Evolutionary conservation across 2,329 filamentous ascomycete species (phyloP).

Genomic region (Xenoacremonium recifei): DNA sequence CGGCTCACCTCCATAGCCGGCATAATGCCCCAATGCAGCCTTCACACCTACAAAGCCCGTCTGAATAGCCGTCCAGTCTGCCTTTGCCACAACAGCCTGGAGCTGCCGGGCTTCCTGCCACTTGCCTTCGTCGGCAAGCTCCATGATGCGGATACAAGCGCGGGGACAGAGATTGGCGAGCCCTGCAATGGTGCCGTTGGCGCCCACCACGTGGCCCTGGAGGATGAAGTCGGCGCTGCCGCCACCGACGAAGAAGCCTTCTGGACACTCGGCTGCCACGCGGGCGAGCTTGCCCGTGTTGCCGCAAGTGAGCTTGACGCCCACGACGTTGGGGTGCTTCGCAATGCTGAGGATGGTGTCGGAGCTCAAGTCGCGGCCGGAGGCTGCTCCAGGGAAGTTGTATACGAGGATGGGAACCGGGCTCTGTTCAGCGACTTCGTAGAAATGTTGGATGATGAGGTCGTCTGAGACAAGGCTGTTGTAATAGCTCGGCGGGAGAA

Average conservation of each 20-base stretch:
- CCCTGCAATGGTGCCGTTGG: constrained; percentile 40
- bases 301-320: constrained; percentile 64
- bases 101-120: constrained; percentile 34
- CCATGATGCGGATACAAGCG: constrained; percentile 34
- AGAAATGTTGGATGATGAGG: constrained; percentile 56
- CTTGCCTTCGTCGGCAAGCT: constrained; percentile 31
- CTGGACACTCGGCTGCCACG: constrained; percentile 42
- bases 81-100: constrained; percentile 42
- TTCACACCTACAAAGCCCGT: constrained; percentile 50
- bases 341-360: constrained; percentile 57
- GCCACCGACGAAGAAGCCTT: constrained; percentile 33
- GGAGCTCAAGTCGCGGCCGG: constrained; percentile 60
- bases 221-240: constrained; percentile 43
- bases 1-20: constrained; percentile 38
- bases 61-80: constrained; percentile 46
- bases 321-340: constrained; percentile 56
- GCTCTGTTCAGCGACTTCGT: constrained; percentile 56
- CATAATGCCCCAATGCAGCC: constrained; percentile 41
- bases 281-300: constrained; percentile 62
- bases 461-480: constrained; percentile 60
- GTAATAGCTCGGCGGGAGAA: constrained; percentile 79
- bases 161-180: constrained; percentile 39
- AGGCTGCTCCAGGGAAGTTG: constrained; percentile 63
- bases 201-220: constrained; percentile 37
- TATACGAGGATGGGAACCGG: constrained; percentile 63